Base-by-base conservation (phyloP, 352 stramenopile species). In the Pythium sp. region DNA sequence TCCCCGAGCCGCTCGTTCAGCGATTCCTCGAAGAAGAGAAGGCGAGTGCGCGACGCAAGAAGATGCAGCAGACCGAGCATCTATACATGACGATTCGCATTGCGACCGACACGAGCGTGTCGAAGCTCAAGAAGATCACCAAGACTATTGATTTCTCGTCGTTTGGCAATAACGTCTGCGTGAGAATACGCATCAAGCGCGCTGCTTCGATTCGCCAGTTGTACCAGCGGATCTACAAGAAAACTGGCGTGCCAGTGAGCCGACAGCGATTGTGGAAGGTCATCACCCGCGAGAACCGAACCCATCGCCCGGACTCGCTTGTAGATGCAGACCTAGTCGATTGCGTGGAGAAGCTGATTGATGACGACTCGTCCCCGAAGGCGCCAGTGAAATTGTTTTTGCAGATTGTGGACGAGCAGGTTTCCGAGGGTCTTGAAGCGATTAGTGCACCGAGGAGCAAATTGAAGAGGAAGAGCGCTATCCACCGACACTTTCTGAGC, bases 231-330 rank as follows among this genome's bases (percentile, higher is more conserved):
- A 73, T 96, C 7, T 89, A 82, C 54, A 72, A 80, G 60, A 73
- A 79, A 34, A 93, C 79, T 0, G 89, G 89, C 14, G 77, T 96
- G 0, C 84, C 86, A 0, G 79, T 94, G 46, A 54, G 70, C 6
- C 80, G 77, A 8, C 86, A 94, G 43, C 81, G 89, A 20, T 64
- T 96, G 12, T 96, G 89, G 89, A 94, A 89, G 72, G 79, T 95
- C 30, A 93, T 94, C 59, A 92, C 82, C 9, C 82, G 89, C 24
- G 86, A 95, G 69, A 96, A 96, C 67, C 79, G 87, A 8, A 96
- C 87, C 2, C 77, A 86, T 58, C 86, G 89, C 22, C 89, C 89
- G 0, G 89, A 96, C 62, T 75, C 77, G 38, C 73, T 84, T 0
- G 60, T 96, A 11, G 69, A 74, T 24, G 71, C 69, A 1, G 75